Conservation (phyloP, 257 asterid species). For the Lycium barbarum region DNA sequence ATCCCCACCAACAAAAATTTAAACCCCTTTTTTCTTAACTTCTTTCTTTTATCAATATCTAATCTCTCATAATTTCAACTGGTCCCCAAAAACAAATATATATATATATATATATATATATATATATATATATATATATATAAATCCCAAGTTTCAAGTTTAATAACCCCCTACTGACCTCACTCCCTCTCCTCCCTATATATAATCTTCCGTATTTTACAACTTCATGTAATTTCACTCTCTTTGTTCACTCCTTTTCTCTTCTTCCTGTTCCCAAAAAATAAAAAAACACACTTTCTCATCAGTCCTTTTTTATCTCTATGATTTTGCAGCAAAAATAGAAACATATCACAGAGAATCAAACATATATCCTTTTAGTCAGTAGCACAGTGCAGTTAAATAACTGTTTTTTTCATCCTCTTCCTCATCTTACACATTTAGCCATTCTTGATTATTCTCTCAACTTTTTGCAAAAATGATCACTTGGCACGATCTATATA, state of each 20-base stretch:
- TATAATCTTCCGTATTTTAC: conserved; percentile 33
- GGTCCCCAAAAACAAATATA: conserved; percentile 28
- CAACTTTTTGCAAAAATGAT: conserved; percentile 57
- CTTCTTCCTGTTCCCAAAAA: too few relatives aligned
- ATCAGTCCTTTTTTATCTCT: conserved; percentile 20
- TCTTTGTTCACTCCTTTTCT: conserved; percentile 17
- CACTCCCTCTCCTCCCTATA: conserved; percentile 23
- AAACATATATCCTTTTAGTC: conserved; percentile 46
- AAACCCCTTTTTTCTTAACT: background rate
- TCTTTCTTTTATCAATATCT: conserved; percentile 4
- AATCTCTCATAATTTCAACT: background rate
- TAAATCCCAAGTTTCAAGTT: background rate
- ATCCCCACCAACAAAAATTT: background rate
- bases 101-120: too few relatives aligned
- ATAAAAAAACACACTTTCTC: background rate
- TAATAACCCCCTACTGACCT: background rate
- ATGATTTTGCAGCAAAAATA: conserved; percentile 3
- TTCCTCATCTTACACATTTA: conserved; percentile 30
- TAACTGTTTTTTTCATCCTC: conserved; percentile 44
- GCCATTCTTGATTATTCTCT: conserved; percentile 21
- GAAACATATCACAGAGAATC: conserved; percentile 17
- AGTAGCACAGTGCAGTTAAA: conserved; percentile 44
- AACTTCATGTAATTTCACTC: conserved; percentile 35
- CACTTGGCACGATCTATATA: conserved; percentile 76
- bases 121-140: too few relatives aligned